These are phyloP conservation scores for Suhomyces terraborum DNA, from an alignment of 1,139 yeast species.

Conservation along the genomic window DNA sequence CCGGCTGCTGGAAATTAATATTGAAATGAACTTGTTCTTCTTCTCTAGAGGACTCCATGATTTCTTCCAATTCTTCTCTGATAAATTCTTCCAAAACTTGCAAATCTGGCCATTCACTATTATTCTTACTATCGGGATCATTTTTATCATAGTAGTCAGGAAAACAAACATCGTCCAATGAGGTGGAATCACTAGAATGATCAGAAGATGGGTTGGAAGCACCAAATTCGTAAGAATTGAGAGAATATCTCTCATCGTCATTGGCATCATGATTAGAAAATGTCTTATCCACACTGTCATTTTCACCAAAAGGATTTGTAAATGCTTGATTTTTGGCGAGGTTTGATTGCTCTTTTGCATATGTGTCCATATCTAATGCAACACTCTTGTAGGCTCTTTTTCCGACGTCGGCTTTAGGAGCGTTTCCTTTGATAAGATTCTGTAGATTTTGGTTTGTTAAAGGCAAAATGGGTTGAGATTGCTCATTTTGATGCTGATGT, in stretches of 20 bases:
- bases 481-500: not conserved
- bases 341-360: constrained; percentile 38
- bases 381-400: constrained; percentile 23
- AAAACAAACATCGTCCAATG: constrained; percentile 73
- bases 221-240: constrained; percentile 46
- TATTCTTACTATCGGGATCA: constrained; percentile 23
- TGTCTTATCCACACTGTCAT: not conserved
- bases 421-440: constrained; percentile 21
- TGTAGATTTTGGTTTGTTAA: constrained; percentile 43
- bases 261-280: constrained; percentile 14
- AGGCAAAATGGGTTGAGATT: constrained; percentile 25
- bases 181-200: constrained; percentile 67
- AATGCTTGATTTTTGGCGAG: constrained; percentile 22
- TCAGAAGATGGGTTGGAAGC: constrained; percentile 74
- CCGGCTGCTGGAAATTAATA: constrained; percentile 30
- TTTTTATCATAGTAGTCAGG: constrained; percentile 40
- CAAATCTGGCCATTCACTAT: constrained; percentile 76
- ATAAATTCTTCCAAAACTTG: constrained; percentile 74
- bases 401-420: constrained; percentile 13
- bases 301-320: constrained; percentile 21
- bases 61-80: constrained; percentile 60
- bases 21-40: constrained; percentile 20
- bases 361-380: constrained; percentile 44
- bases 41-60: constrained; percentile 17
- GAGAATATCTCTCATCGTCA: constrained; percentile 22